These are phyloP conservation scores for Prunus davidiana DNA, from an alignment of 306 rosid species.

Conservation along the genomic window DNA sequence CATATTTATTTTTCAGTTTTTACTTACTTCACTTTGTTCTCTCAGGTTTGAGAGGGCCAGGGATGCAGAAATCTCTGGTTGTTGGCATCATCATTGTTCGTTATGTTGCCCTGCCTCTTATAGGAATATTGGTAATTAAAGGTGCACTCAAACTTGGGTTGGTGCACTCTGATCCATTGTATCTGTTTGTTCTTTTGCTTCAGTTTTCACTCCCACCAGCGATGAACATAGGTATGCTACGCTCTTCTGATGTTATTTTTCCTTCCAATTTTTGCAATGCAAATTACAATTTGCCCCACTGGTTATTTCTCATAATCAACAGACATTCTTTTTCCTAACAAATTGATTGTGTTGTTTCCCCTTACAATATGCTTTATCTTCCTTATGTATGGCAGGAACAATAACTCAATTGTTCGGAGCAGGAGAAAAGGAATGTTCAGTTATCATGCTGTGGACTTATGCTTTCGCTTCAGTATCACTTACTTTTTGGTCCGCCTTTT, in stretches of 20 bases:
- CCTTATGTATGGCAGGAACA: slow-evolving; percentile 37
- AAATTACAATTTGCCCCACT: too few relatives aligned
- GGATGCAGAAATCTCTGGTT: slow-evolving; percentile 35
- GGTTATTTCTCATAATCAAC: too few relatives aligned
- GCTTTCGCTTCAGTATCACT: slow-evolving; percentile 61
- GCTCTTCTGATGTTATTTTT: too few relatives aligned
- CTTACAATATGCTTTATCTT: too few relatives aligned
- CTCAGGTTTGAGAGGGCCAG: slow-evolving; percentile 64
- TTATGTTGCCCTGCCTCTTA: slow-evolving; percentile 52
- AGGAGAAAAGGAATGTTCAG: slow-evolving; percentile 72
- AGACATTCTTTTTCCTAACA: not conserved
- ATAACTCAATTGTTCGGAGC: slow-evolving; percentile 78
- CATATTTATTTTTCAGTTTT: not conserved
- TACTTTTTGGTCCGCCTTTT: slow-evolving; percentile 73
- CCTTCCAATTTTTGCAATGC: not conserved
- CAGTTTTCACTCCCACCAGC: slow-evolving; percentile 87
- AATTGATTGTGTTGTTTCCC: not conserved
- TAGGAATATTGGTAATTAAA: slow-evolving; percentile 51
- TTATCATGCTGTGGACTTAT: slow-evolving; percentile 73
- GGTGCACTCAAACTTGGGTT: slow-evolving; percentile 57
- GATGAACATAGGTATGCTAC: slow-evolving; percentile 25
- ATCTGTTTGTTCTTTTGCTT: slow-evolving; percentile 73
- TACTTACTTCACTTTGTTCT: not conserved
- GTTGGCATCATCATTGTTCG: slow-evolving; percentile 54
- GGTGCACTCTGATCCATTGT: slow-evolving; percentile 62